Evolutionary conservation across 2,329 filamentous ascomycete genomes (phyloP).

Genomic region (Cladophialophora immunda): DNA sequence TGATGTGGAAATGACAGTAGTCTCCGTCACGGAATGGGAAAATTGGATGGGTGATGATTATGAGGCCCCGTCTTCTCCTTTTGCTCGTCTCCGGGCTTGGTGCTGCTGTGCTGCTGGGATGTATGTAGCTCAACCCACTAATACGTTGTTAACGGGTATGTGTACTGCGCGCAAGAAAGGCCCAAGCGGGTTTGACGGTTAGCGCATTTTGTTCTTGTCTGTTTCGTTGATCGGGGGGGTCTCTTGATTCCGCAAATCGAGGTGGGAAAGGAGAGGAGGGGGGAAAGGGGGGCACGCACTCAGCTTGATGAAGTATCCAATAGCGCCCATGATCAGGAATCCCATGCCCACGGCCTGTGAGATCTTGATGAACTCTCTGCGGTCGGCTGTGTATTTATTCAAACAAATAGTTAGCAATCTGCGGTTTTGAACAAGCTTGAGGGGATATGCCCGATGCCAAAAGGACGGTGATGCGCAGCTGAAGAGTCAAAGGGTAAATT

Average conservation of each 20-base stretch:
- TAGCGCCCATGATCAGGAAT: conserved; percentile 68
- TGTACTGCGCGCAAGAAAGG: conserved; percentile 49
- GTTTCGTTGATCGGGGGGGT: not conserved
- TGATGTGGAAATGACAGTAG: not conserved
- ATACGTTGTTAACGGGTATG: conserved; percentile 61
- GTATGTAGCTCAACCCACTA: conserved; percentile 50
- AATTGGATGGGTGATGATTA: not conserved
- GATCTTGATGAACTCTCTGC: conserved; percentile 68
- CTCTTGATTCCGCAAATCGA: not conserved
- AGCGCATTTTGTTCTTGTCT: not conserved
- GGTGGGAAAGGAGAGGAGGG: not conserved
- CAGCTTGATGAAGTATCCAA: conserved; percentile 68
- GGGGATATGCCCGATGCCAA: not conserved
- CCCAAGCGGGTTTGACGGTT: conserved; percentile 3
- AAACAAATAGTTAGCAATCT: not conserved
- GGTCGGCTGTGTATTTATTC: conserved; percentile 57
- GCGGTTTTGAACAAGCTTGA: not conserved
- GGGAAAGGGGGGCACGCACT: conserved; percentile 52
- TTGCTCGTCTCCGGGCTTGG: not conserved
- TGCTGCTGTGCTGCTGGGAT: not conserved
- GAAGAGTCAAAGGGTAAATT: not conserved
- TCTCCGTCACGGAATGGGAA: not conserved
- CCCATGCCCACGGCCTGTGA: conserved; percentile 68
- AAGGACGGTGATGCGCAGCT: not conserved
- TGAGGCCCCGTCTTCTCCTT: not conserved